Evolutionary conservation across 164 flowering plant species (phyloP), one percentile per base, ranked within the genome.

Genomic region (Nelumbo lutea): DNA sequence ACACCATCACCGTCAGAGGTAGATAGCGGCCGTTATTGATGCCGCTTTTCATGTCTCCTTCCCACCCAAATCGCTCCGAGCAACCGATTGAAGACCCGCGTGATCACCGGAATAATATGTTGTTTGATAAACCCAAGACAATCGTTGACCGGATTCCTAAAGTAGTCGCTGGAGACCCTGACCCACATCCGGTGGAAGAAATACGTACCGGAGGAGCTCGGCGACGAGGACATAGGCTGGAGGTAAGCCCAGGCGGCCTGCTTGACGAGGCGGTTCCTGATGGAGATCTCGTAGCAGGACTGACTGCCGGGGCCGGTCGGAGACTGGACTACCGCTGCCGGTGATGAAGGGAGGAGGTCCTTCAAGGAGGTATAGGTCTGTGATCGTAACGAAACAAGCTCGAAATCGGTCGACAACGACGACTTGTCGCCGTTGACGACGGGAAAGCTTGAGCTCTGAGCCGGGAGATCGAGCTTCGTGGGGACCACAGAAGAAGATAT

Each of bases 121-220:
- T 48, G 62, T 41, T 50, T 61, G 61, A 84, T 4, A 72, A 79
- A 81, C 2, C 58, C 73, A 40, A 75, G 42, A 65, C 82, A 84
- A n/a, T 73, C 65, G 43, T 53, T 39, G 58, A 78, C 41, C 7
- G 81, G 79, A 46, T 53, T 62, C 58, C 47, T 14, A 64, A 75
- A 8, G 50, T 41, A 52, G 3, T 51, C 68, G 38, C 70, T 40
- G 44, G 72, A 76, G 68, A 84, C 62, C 47, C 73, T 53, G 64
- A 61, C 64, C 83, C 83, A 79, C 61, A 86, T 27, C 44, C 77
- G 78, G 45, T 64, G 77, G 78, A 83, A 68, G 66, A 81, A 72
- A 65, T 72, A 68, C 2, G 64, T 51, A 41, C 72, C 78, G 48
- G 85, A 65, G 6, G 61, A 14, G 13, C 14, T 10, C 10, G 15